Percentiles rank a stretch among this genome's conserved stretches.
Conservation (phyloP, 305 asterid genomes). For the Plantago coronopus region DNA sequence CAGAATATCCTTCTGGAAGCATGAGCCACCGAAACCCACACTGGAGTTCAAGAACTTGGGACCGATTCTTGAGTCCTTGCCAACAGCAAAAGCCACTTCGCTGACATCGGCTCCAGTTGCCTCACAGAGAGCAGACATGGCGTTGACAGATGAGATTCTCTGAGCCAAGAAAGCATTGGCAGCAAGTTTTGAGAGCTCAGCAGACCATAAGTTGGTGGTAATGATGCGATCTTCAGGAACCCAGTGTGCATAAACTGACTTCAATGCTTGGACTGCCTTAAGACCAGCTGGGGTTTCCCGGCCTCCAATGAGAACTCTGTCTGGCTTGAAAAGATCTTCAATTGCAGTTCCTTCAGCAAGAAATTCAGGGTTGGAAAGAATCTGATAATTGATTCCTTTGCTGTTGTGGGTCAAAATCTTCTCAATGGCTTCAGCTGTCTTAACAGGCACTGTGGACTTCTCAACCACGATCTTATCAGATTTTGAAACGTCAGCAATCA, state of each 20-base stretch:
- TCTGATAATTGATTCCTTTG: slow-evolving; percentile 77
- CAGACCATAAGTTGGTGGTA: slow-evolving; percentile 86
- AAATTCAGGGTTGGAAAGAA: slow-evolving; percentile 84
- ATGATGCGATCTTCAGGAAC: slow-evolving; percentile 66
- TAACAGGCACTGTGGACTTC: slow-evolving; percentile 88
- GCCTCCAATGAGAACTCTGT: slow-evolving; percentile 86
- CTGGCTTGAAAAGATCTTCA: slow-evolving; percentile 72
- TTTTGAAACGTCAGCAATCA: slow-evolving; percentile 89
- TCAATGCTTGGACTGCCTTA: slow-evolving; percentile 65
- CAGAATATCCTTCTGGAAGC: slow-evolving; percentile 90
- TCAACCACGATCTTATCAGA: slow-evolving; percentile 87
- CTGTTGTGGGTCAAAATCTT: slow-evolving; percentile 80
- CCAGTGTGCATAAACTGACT: slow-evolving; percentile 82
- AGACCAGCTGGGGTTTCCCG: slow-evolving; percentile 80
- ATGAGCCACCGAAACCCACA: slow-evolving; percentile 91
- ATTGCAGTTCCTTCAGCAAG: slow-evolving; percentile 94
- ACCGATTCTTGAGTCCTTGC: slow-evolving; percentile 78
- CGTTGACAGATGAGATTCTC: slow-evolving; percentile 82
- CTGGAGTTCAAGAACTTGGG: slow-evolving; percentile 78
- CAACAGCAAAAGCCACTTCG: slow-evolving; percentile 72
- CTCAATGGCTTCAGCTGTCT: slow-evolving; percentile 90
- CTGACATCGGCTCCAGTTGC: slow-evolving; percentile 85
- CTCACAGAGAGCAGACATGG: slow-evolving; percentile 93
- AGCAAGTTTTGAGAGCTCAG: slow-evolving; percentile 90
- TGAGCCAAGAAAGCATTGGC: slow-evolving; percentile 93